These are phyloP conservation scores for Blastobotrys peoriensis DNA, from an alignment of 805 yeast species.

Conservation along the genomic window DNA sequence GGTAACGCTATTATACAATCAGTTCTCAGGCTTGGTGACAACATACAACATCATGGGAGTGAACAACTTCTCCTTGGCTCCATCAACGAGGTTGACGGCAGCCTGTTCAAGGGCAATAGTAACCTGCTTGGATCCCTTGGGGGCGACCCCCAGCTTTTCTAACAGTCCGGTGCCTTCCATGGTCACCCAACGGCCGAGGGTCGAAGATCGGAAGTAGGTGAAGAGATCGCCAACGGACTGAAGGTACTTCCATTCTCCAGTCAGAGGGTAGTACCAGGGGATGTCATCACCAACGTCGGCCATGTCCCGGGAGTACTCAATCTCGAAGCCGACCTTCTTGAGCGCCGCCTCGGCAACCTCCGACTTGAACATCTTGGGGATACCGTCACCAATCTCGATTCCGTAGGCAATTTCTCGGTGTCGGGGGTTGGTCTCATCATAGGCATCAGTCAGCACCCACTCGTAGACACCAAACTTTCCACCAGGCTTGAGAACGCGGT, in stretches of 20 bases:
- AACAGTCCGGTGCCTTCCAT: constrained; percentile 71
- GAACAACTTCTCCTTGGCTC: constrained; percentile 83
- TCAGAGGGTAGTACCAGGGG: constrained; percentile 97
- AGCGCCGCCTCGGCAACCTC: constrained; percentile 86
- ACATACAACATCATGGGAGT: constrained; percentile 97
- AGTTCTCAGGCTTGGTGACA: constrained; percentile 64
- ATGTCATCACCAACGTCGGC: constrained; percentile 76
- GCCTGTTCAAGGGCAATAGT: constrained; percentile 94
- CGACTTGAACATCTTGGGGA: constrained; percentile 89
- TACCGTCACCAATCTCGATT: constrained; percentile 97
- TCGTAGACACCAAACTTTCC: constrained; percentile 97
- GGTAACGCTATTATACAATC: too few relatives aligned
- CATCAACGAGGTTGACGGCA: constrained; percentile 88
- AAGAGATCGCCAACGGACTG: constrained; percentile 71
- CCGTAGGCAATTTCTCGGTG: constrained; percentile 96
- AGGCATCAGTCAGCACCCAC: constrained; percentile 97
- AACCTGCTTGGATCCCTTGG: constrained; percentile 85
- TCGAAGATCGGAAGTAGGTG: constrained; percentile 85
- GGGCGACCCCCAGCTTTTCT: constrained; percentile 84
- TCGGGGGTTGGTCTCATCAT: constrained; percentile 78
- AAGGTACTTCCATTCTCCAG: constrained; percentile 88
- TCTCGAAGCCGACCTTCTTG: constrained; percentile 78
- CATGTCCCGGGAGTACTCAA: constrained; percentile 69
- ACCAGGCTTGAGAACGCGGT: constrained; percentile 94
- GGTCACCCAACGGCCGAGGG: constrained; percentile 79